Conservation (phyloP, 441 rosid genomes). For the Dalechampia spathulata region DNA sequence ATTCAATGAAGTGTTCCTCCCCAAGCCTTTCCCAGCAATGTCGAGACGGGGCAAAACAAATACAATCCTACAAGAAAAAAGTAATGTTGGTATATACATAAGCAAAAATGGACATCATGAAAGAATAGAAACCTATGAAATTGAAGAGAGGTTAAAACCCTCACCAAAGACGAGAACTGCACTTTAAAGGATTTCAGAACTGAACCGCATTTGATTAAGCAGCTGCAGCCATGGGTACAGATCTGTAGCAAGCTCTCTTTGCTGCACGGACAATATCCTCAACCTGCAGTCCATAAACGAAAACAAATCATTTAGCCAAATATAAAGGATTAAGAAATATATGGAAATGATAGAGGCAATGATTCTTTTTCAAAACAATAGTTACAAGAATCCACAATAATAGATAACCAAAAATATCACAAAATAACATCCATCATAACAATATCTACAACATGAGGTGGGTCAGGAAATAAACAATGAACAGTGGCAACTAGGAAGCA, state of each 20-base stretch:
- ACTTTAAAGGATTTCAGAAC: constrained; percentile 3
- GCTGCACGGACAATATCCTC: constrained; percentile 76
- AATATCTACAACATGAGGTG: no score
- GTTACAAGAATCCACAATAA: no score
- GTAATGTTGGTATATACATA: no score
- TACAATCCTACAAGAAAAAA: constrained; percentile 17
- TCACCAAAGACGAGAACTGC: constrained; percentile 6
- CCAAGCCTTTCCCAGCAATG: constrained; percentile 2
- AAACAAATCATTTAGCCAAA: constrained; percentile 1
- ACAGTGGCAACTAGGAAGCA: background rate
- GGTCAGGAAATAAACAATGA: background rate
- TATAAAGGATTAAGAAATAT: background rate
- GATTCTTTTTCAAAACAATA: background rate
- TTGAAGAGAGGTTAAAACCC: background rate
- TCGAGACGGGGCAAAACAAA: constrained; percentile 10
- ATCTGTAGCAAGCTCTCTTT: constrained; percentile 70
- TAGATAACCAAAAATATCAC: no score
- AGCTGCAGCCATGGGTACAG: constrained; percentile 39
- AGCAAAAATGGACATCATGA: no score
- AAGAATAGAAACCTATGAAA: no score
- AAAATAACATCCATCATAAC: no score
- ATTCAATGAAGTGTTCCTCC: constrained; percentile 23
- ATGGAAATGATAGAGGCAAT: background rate
- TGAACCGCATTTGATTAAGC: constrained; percentile 24
- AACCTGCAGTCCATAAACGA: constrained; percentile 31